Percentiles rank a stretch among this genome's conserved stretches.
These are phyloP conservation scores for Fusarium xylarioides DNA, from an alignment of 2,329 filamentous ascomycete genomes.

Conservation along the genomic window DNA sequence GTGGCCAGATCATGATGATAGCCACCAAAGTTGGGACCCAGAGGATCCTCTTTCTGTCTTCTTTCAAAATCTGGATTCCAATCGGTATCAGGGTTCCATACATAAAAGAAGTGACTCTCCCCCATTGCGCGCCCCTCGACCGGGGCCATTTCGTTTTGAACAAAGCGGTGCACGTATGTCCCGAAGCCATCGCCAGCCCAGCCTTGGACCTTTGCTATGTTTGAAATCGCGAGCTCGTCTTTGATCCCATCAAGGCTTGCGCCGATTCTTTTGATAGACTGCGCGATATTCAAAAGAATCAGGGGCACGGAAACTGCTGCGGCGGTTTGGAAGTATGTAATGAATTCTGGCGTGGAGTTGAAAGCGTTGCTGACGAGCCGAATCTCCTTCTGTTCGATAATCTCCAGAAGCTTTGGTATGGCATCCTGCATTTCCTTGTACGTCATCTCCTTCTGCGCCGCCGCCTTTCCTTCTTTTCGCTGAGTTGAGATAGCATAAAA, in stretches of 20 bases:
- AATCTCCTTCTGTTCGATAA: neutral
- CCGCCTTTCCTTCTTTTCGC: neutral
- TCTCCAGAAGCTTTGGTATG: neutral
- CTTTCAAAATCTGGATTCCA: neutral
- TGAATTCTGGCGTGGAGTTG: neutral
- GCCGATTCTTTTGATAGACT: neutral
- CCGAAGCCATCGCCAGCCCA: neutral
- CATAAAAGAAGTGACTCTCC: neutral
- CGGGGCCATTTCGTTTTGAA: neutral
- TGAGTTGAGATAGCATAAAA: fast-evolving
- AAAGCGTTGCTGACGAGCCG: neutral
- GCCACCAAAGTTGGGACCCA: neutral
- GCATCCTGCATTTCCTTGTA: neutral
- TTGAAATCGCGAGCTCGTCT: neutral
- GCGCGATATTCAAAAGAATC: fast-evolving
- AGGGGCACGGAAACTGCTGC: fast-evolving
- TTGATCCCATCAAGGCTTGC: fast-evolving
- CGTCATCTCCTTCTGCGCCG: neutral
- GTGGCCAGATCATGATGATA: neutral
- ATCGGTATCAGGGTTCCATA: fast-evolving
- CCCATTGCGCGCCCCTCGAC: fast-evolving
- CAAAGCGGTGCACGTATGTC: neutral
- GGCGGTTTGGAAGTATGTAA: neutral
- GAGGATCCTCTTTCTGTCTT: neutral
- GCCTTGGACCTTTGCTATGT: fast-evolving